Conservation (phyloP, 257 asterid genomes). For the Lycium barbarum region DNA sequence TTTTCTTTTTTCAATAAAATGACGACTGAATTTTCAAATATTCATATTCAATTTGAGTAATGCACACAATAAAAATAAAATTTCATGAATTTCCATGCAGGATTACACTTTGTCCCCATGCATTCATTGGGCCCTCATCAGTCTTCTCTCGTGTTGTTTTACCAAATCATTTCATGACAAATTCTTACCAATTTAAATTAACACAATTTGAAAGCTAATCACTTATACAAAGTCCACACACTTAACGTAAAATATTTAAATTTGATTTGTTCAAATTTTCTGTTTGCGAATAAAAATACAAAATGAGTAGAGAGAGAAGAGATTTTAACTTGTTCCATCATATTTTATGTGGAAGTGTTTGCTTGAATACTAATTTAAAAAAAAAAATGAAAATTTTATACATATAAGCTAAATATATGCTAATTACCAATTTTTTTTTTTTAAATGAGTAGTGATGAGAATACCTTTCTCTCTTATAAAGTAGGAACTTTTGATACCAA, state of each 20-base stretch:
- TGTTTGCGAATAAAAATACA: too few relatives aligned
- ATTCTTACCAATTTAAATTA: slow-evolving; percentile 25
- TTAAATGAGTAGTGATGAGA: not conserved
- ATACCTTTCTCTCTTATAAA: not conserved
- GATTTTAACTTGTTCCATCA: too few relatives aligned
- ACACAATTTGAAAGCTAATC: not conserved
- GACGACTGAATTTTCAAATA: not conserved
- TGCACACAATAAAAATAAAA: not conserved
- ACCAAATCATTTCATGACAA: slow-evolving; percentile 39
- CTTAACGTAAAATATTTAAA: not conserved
- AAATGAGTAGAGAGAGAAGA: too few relatives aligned
- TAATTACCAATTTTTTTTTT: not conserved
- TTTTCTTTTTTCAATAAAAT: not conserved
- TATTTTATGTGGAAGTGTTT: not conserved
- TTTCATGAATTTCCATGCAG: slow-evolving; percentile 23
- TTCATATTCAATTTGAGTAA: not conserved
- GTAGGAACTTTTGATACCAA: not conserved
- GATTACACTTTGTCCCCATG: not conserved
- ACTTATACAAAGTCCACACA: slow-evolving; percentile 10
- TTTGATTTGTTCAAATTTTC: not conserved
- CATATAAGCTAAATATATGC: not conserved
- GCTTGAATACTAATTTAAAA: not conserved
- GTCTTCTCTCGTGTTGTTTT: slow-evolving; percentile 31
- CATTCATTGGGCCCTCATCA: not conserved
- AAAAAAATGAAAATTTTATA: too few relatives aligned